Evolutionary conservation across 139 green algal species (phyloP).

Genomic region (Chlamydomonas incerta): DNA sequence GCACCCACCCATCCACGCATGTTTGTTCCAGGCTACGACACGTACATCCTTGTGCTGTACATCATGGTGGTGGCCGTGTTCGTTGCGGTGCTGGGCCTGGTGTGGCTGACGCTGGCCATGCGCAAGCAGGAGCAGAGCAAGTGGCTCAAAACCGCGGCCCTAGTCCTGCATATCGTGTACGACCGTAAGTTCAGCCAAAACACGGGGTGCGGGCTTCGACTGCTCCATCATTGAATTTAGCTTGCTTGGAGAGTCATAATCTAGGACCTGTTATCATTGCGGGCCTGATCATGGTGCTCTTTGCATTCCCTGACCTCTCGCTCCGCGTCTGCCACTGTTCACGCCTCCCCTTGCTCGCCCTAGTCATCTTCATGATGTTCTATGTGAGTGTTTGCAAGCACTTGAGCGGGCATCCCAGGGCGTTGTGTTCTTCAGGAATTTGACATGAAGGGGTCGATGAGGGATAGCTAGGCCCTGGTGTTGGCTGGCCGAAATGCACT

Average conservation of each 20-base stretch:
- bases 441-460: too few species aligned
- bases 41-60: constrained; percentile 37
- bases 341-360: background rate
- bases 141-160: background rate
- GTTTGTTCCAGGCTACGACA: background rate
- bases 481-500: too few species aligned
- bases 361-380: constrained; percentile 25
- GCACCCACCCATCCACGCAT: background rate
- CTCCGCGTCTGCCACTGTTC: background rate
- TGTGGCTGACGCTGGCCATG: constrained; percentile 35
- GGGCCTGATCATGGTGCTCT: background rate
- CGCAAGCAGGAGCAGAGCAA: constrained; percentile 33
- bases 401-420: background rate
- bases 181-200: background rate
- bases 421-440: too few species aligned
- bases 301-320: background rate
- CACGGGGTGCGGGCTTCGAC: background rate
- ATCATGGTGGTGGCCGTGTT: constrained; percentile 22
- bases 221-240: background rate
- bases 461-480: too few species aligned
- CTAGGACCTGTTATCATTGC: too few species aligned
- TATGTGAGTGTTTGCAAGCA: background rate
- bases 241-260: background rate
- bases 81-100: background rate
- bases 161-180: constrained; percentile 9